Base-by-base conservation (phyloP, 1,139 yeast species). In the Geotrichum armillariae region DNA sequence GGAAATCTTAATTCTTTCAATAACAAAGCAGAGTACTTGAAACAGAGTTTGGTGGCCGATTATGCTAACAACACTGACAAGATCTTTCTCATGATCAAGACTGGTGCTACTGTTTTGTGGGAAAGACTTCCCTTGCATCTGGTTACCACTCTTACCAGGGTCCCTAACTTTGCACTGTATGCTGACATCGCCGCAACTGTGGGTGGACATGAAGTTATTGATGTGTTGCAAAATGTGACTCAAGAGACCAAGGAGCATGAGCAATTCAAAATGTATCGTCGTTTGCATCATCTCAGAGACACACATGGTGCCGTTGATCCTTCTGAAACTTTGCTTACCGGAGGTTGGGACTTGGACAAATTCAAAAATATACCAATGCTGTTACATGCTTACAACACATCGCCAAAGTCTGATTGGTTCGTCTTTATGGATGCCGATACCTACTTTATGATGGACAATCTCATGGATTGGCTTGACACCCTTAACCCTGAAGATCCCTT, bases 351-450 rank as follows among this genome's bases (percentile, higher is more conserved):
- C 4, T 57, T 68, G 4, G 74, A 70, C 57, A 60, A 62, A 54
- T 67, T 60, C 58, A 70, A 70, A 54, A 69, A 69, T 51, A 51
- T 70, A 20, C 74, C 74, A 16, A 69, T 70, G 66, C 59, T 67
- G 33, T 57, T 57, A 4, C 68, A 68, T 42, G 73, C 71, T 4
- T 69, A 61, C 55, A 39, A 48, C 6, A 49, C 47, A 6, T 56
- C 65, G n/a, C 71, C 70, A 9, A 44, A 58, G 1, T 36, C 46
- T 2, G 66, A 68, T 27, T 70, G 74, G 74, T 70, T 61, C 53
- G 53, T 69, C 32, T 66, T 69, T 56, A 65, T 67, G 58, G 74
- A 70, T 47, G 73, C 64, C 21, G 73, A 69, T 50, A 58, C 70
- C 9, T 70, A 62, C 50, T 49, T 69, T 33, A 48, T 66, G 52